Evolutionary conservation across 495 filamentous ascomycete genomes (phyloP).

Genomic region (Achaetomiella virescens): DNA sequence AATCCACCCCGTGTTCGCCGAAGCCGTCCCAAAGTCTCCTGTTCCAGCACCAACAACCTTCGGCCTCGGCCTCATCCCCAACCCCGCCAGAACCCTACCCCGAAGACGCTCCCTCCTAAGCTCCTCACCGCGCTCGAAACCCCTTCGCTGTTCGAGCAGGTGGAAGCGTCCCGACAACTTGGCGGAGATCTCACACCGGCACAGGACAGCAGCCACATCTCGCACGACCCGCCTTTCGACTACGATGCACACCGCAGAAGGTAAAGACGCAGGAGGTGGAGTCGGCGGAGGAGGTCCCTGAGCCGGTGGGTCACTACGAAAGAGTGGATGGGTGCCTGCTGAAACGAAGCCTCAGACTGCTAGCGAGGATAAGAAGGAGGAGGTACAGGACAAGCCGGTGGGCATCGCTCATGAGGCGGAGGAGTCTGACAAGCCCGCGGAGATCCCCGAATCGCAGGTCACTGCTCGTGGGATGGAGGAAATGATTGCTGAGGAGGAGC

Average conservation of each 20-base stretch:
- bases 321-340: too few species aligned
- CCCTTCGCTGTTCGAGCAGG: constrained; percentile 17
- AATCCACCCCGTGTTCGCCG: constrained; percentile 13
- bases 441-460: not conserved
- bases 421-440: constrained; percentile 8
- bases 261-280: constrained; percentile 26
- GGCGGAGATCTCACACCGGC: constrained; percentile 27
- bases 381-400: not conserved
- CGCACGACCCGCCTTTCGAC: constrained; percentile 37
- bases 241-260: constrained; percentile 30
- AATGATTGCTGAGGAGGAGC: not conserved
- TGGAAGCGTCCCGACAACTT: not conserved
- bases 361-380: too few species aligned
- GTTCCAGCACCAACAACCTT: constrained; percentile 4
- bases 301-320: not conserved
- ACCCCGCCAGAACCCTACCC: constrained; percentile 27
- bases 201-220: constrained; percentile 32
- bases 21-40: not conserved
- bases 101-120: constrained; percentile 20
- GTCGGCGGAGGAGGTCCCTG: constrained; percentile 4
- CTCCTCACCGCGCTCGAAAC: constrained; percentile 20
- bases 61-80: constrained; percentile 24
- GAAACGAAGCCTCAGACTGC: too few species aligned
- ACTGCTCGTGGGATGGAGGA: not conserved
- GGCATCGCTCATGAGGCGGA: too few species aligned